Base-by-base conservation (phyloP, 192 early-diverging fungal genomes). In the Mortierella alpina region DNA sequence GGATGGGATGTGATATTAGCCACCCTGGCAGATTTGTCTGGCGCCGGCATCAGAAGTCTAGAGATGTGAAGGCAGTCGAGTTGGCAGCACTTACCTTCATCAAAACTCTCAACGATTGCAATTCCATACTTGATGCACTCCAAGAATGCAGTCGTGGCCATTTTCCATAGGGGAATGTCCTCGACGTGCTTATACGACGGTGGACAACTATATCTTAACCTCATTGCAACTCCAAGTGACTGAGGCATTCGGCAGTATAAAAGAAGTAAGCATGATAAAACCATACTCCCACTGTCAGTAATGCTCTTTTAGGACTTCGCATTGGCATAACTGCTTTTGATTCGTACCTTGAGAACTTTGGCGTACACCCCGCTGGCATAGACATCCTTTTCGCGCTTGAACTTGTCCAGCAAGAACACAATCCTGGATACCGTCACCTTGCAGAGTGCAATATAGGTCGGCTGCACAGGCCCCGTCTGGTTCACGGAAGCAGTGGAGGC, bases 361-460 rank as follows among this genome's bases (percentile, higher is more conserved):
- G 84, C 86, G 80, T 85, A 90, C 0, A 86, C 85, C 0, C 86
- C 87, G 42, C 85, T 73, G 0, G 79, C 78, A 63, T 89, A 95
- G 1, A 96, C 59, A 12, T 68, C 83, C 15, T 77, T 64, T 23
- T 86, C 70, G 0, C 72, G 62, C 13, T 83, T 80, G 77, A 90
- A 88, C 11, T 73, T 76, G 14, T 89, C 88, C 54, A 93, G 90
- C 15, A 90, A 48, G 59, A 80, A 77, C 2, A 86, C 83, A 13
- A 93, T 85, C 17, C 82, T 66, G 22, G 82, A 73, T 65, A 93
- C 88, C 14, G 83, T 86, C 18, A 79, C 88, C 63, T 94, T 94
- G 51, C 91, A 88, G 5, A 96, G 73, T 1, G 91, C 89, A 85
- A 96, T 93, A 70, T 91, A 96, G 0, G 95, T 96, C 18, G 90